Base-by-base conservation (phyloP, 2,329 filamentous ascomycete genomes). In the Aaosphaeria arxii region DNA sequence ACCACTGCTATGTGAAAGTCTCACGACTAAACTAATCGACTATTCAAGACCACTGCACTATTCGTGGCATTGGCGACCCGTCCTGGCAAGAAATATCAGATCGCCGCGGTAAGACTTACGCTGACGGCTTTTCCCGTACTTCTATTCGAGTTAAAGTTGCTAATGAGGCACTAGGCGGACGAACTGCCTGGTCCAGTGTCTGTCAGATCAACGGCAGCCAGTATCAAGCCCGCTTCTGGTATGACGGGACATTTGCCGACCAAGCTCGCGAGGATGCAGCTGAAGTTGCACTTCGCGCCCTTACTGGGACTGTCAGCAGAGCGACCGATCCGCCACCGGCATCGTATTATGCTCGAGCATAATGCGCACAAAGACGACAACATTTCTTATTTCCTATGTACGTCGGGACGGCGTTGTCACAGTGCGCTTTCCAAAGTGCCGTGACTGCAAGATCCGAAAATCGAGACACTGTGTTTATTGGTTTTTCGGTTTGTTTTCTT, bases 181-280 rank as follows among this genome's bases (percentile, higher is more conserved):
- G 69, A 9, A 71, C 69, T 5, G 69, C 69, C 11, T 71, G 69
- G 69, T 63, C 61, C 24, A 63, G 61, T 44, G 51, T 64, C 36
- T 62, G 59, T 11, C 43, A 53, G 7, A 49, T 69, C 44, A 58
- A 62, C n/a, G 60, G 58, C 30, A 49, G 32, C 11, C 52, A 55
- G 1, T 66, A 63, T 41, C 49, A 56, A 5, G 69, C 69, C 4
- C 58, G 61, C n/a, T 71, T 63, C 50, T 71, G 63, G 63, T 71
- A 71, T 52, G 66, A 71, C 45, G 64, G 65, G 6, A 49, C 51
- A 11, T 65, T 61, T 41, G 51, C 64, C 13, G 57, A 59, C 9
- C 63, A 69, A 47, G 66, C 69, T 6, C 62, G 64, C 39, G 66
- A 71, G 44, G 69, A 71, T 44, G 63, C 64, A 43, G 66, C 67